Evolutionary conservation across 1,284 basidiomycete genomes (phyloP).

Genomic region (Prillingera fragicola): DNA sequence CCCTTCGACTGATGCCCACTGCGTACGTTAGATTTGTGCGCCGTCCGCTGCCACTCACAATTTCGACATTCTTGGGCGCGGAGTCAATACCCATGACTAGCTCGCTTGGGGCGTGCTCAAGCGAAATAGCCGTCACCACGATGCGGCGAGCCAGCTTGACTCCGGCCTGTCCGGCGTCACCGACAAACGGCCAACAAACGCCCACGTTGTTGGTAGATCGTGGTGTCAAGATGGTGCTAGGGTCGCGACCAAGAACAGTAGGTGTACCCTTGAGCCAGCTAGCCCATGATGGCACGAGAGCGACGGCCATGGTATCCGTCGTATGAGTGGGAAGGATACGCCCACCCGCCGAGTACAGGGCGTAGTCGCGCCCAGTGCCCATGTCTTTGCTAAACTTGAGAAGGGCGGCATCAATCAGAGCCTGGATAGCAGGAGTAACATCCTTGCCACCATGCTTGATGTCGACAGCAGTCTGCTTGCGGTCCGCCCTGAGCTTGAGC

Average conservation of each 20-base stretch:
- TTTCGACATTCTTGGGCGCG: conserved; percentile 77
- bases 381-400: conserved; percentile 66
- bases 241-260: too few relatives aligned
- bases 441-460: conserved; percentile 73
- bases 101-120: conserved; percentile 80
- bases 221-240: too few relatives aligned
- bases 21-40: not conserved
- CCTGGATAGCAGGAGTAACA: conserved; percentile 62
- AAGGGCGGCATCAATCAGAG: conserved; percentile 65
- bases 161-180: conserved; percentile 70
- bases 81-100: conserved; percentile 69
- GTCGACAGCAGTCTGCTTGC: conserved; percentile 43
- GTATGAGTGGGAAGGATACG: conserved; percentile 70
- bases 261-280: too few relatives aligned
- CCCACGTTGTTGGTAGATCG: conserved; percentile 64
- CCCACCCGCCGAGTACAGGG: conserved; percentile 75
- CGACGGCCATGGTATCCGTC: conserved; percentile 65
- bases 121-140: conserved; percentile 67
- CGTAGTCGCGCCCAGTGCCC: conserved; percentile 77
- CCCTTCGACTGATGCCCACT: conserved; percentile 80
- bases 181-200: conserved; percentile 88
- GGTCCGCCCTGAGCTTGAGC: too few relatives aligned
- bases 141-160: conserved; percentile 67
- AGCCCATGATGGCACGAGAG: too few relatives aligned
- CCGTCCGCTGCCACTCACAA: conserved; percentile 33